Base-by-base conservation (phyloP, 257 asterid species). In the Euphrasia confusa region DNA sequence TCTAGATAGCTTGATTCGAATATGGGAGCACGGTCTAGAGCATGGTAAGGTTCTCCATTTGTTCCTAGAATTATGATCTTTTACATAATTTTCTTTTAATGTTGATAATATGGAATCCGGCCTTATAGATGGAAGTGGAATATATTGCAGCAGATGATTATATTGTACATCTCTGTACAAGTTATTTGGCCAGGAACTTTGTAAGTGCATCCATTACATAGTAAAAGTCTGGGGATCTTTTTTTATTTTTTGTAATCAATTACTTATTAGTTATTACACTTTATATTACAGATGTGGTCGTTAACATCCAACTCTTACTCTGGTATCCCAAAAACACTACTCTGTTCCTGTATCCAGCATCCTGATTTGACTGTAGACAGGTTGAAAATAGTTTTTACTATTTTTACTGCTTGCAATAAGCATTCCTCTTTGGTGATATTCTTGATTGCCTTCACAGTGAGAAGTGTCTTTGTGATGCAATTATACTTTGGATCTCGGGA, bases 111-210 rank as follows among this genome's bases (percentile, higher is more conserved):
- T 76, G 69, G 60, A 74, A 76, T 68, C 57, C 72, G 24, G 65
- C 78, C 92, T 90, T 73, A 88, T 80, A 70, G 84, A 84, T 82
- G 73, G 74, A 80, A 74, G 79, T 89, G 83, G 72, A 77, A 78
- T 83, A 64, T 83, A 67, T 83, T 87, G 90, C 97, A 90, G 96
- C 78, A 64, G 80, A 77, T 80, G 89, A 82, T 57, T 77, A 61
- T 74, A 75, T 85, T 67, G 71, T 74, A 40, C 86, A 71, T 59
- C 79, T 69, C 37, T 83, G 88, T 58, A 72, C 79, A 69, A 74
- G 81, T 77, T 88, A 79, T 72, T 73, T 90, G 58, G 93, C 96
- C 42, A 80, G 84, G 75, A 87, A 87, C 83, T 85, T 90, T 68
- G 97, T 90, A 77, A 83, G 97, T 83, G 71, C 72, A 62, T 65